phyloP scores from a whole-genome alignment of 345 rosid species.

The Toxicodendron radicans region DNA sequence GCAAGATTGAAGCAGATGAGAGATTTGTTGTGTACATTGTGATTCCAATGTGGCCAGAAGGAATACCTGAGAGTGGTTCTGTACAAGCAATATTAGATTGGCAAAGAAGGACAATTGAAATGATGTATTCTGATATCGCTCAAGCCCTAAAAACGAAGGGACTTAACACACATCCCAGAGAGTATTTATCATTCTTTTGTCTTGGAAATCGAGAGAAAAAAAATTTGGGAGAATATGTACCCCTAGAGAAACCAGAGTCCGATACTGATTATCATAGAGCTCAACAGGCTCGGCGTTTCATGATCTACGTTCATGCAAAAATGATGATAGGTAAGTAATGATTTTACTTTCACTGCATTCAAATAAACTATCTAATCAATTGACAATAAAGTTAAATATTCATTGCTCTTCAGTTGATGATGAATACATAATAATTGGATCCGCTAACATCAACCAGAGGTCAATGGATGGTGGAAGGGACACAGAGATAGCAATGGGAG shows the following conservation, averaged over 20 bases:
- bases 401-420: slow-evolving; percentile 57
- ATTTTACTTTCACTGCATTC: background rate
- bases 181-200: slow-evolving; percentile 70
- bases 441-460: slow-evolving; percentile 89
- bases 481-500: slow-evolving; percentile 89
- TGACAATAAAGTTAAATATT: background rate
- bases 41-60: slow-evolving; percentile 95
- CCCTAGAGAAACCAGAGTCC: slow-evolving; percentile 47
- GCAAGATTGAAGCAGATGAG: slow-evolving; percentile 76
- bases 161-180: slow-evolving; percentile 49
- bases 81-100: slow-evolving; percentile 83
- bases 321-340: slow-evolving; percentile 68
- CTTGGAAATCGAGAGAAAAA: slow-evolving; percentile 63
- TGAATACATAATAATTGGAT: slow-evolving; percentile 84
- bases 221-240: slow-evolving; percentile 41
- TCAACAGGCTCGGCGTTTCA: slow-evolving; percentile 73
- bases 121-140: slow-evolving; percentile 76
- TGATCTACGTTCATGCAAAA: slow-evolving; percentile 90
- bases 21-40: slow-evolving; percentile 68
- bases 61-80: slow-evolving; percentile 58
- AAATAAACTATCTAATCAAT: too few species aligned
- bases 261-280: slow-evolving; percentile 61
- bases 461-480: slow-evolving; percentile 90
- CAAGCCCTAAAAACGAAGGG: slow-evolving; percentile 47
- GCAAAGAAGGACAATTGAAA: too few species aligned